Base-by-base conservation (phyloP, 306 rosid genomes). In the Dryas octopetala region DNA sequence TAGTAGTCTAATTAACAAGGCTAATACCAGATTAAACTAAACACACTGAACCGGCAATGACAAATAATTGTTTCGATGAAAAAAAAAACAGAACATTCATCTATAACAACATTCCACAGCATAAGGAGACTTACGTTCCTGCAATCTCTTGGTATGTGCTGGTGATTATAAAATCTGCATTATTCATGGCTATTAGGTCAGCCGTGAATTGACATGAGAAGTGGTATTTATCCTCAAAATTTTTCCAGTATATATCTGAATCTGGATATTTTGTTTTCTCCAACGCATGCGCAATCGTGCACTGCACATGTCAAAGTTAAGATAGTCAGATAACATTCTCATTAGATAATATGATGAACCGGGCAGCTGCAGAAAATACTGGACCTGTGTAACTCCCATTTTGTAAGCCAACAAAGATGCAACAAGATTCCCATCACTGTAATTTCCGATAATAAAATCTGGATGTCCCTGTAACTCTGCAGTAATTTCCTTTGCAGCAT, bases 91-190 rank as follows among this genome's bases (percentile, higher is more conserved):
- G 5, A 17, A 49, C 9, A 48, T 49, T n/a, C 62, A 57, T 50
- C 28, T 40, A 55, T 17, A 53, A 74, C 6, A 71, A 38, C 3
- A 52, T 71, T 1, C 38, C 19, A 44, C 15, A 46, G 13, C 48
- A 57, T 23, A 67, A 15, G 80, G 48, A 75, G 68, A 84, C 97
- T 74, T 89, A 85, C 92, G 97, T 78, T 85, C 98, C 97, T 5
- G 98, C 97, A 83, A 95, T 95, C 92, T 95, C 97, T 76, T 95
- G 98, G 84, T 88, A 95, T 61, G 98, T 91, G 75, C 97, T 95
- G 79, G 98, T 90, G 90, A 95, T 91, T 80, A 95, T 95, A 76
- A 95, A 95, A 84, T 91, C 97, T 71, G 98, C 98, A 85, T 66
- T 79, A 55, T 90, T 95, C 97, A 95, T 95, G 83, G 98, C 96